Evolutionary conservation across 2,329 filamentous ascomycete genomes (phyloP), one percentile per base, ranked within the genome.

Genomic region (Colletotrichum magnum): DNA sequence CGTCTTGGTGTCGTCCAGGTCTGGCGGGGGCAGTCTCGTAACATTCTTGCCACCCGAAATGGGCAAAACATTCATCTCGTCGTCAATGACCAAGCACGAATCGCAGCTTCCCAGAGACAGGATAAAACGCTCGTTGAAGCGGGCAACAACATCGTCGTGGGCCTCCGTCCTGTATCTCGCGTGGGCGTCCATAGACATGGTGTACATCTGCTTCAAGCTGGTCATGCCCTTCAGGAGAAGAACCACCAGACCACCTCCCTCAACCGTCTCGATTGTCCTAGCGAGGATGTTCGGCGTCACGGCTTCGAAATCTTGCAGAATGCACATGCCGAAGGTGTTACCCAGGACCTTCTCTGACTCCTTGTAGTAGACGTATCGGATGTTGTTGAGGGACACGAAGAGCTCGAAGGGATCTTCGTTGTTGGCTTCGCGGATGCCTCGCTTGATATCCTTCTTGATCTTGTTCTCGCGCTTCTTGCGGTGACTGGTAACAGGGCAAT

Each of bases 291-390:
- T 99, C n/a, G 96, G 96, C 10, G 96, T 99, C 74, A 99, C 89
- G 48, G 95, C 96, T 82, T 99, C 96, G 76, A 99, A 99, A 78
- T 99, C 96, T 81, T 99, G 96, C 74, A 99, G 84, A 73, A 99
- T 97, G 80, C 94, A 98, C 94, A 98, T 98, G 78, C 95, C 95
- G 78, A 96, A 99, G 51, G 96, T 99, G 80, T 98, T 97, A 79
- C 96, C 96, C 65, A 98, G 83, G 77, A 99, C 98, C 86, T 98
- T 98, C 77, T 99, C 96, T 32, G 96, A 98, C 84, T 99, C 96
- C 83, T 99, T 99, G 86, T 99, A 99, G 87, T 97, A 99, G 67
- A 96, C 94, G 88, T 99, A 99, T 81, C 96, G 93, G 79, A 99
- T 97, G 81, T 98, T 94, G 84, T 98, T 93, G 66, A 97, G 90